These are phyloP conservation scores for Aspergillus pseudotamarii DNA, from an alignment of 2,329 filamentous ascomycete species.

Conservation along the genomic window DNA sequence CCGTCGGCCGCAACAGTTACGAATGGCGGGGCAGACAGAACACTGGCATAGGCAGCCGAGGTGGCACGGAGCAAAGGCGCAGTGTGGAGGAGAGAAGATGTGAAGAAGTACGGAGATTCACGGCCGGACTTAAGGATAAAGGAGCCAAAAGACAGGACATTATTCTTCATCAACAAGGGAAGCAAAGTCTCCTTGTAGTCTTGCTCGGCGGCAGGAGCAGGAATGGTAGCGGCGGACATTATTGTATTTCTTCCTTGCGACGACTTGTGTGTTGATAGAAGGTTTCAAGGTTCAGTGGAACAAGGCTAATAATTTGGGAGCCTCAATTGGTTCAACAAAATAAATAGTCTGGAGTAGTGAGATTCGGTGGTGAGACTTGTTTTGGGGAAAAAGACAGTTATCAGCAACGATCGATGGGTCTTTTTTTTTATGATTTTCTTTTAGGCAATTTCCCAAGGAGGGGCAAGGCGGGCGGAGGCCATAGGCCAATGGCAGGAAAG, in stretches of 20 bases:
- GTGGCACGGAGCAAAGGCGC: conserved; percentile 77
- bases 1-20: conserved; percentile 38
- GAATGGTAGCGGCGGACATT: conserved; percentile 29
- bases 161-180: conserved; percentile 24
- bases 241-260: neutral
- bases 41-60: conserved; percentile 75
- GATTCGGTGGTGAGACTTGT: neutral
- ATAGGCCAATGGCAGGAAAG: neutral
- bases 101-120: conserved; percentile 94
- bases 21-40: conserved; percentile 54
- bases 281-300: neutral
- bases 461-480: conserved; percentile 23
- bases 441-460: conserved; percentile 16
- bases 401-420: neutral
- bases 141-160: conserved; percentile 26
- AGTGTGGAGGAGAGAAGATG: conserved; percentile 86
- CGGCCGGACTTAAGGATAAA: conserved; percentile 83
- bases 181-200: conserved; percentile 27
- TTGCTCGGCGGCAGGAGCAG: conserved; percentile 29
- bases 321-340: neutral
- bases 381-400: neutral
- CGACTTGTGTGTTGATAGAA: neutral
- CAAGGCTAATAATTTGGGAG: neutral
- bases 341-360: neutral
- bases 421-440: conserved; percentile 15